Evolutionary conservation across 164 flowering plant genomes (phyloP).

Genomic region (Aristolochia contorta): DNA sequence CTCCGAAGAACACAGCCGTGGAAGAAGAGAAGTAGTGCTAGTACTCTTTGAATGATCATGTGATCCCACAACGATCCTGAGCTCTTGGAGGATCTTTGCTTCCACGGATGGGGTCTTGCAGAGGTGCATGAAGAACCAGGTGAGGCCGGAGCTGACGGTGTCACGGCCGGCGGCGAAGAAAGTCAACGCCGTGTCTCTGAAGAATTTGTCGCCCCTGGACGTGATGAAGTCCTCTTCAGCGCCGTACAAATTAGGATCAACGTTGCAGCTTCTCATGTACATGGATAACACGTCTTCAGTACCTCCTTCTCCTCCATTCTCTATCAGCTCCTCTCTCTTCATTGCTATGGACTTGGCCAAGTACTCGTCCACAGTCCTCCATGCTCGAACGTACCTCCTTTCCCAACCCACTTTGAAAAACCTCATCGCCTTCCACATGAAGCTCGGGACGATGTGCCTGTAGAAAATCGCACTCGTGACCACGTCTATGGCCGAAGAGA

Average conservation of each 20-base stretch:
- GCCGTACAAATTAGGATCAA: too few species aligned
- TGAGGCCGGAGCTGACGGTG: constrained; percentile 24
- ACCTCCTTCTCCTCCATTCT: neutral
- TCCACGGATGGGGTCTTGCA: constrained; percentile 24
- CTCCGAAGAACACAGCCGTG: constrained; percentile 3
- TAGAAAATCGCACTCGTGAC: constrained; percentile 10
- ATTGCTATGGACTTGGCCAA: neutral
- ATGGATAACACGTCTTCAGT: constrained; percentile 1
- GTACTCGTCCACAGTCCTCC: neutral
- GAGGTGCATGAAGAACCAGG: constrained; percentile 44
- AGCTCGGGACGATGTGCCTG: constrained; percentile 7
- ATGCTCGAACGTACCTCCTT: constrained; percentile 2
- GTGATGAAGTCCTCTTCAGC: neutral
- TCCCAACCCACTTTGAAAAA: constrained; percentile 12
- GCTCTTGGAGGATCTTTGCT: constrained; percentile 26
- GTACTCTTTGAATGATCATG: too few species aligned
- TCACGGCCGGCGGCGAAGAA: constrained; percentile 35
- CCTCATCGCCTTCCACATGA: constrained; percentile 12
- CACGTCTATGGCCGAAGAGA: constrained; percentile 19
- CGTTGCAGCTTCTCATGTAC: too few species aligned
- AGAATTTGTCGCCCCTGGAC: constrained; percentile 9
- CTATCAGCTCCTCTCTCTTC: neutral
- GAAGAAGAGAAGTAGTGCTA: too few species aligned
- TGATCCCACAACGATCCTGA: neutral
- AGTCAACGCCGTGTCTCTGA: constrained; percentile 25